phyloP scores from a whole-genome alignment of 768 basidiomycete species.

The Rhizopogon sp. region DNA sequence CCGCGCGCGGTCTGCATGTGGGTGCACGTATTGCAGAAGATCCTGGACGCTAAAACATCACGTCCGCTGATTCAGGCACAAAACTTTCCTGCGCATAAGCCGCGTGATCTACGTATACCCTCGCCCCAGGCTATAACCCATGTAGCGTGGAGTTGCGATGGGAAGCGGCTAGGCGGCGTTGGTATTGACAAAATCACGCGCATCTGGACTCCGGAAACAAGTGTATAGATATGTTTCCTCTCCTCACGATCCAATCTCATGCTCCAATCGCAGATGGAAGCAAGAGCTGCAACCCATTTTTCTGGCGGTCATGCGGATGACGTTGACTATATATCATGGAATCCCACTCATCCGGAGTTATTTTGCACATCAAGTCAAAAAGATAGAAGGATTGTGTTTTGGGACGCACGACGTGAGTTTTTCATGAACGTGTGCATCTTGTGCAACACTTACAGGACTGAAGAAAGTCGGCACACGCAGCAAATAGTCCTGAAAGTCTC shows the following conservation, averaged over 20 bases:
- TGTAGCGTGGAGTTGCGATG: constrained; percentile 83
- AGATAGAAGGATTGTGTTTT: constrained; percentile 72
- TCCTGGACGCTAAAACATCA: constrained; percentile 6
- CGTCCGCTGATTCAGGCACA: constrained; percentile 47
- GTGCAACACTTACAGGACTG: constrained; percentile 6
- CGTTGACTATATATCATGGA: constrained; percentile 82
- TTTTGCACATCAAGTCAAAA: constrained; percentile 78
- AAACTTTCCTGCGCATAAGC: constrained; percentile 75
- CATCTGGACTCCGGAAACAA: constrained; percentile 77
- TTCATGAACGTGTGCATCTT: neutral
- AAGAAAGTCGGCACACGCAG: constrained; percentile 70
- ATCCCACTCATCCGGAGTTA: constrained; percentile 78
- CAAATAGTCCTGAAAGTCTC: constrained; percentile 52
- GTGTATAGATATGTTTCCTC: constrained; percentile 40
- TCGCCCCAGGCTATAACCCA: constrained; percentile 65
- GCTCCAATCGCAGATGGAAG: constrained; percentile 52
- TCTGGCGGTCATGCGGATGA: constrained; percentile 74
- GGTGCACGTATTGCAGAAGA: constrained; percentile 2
- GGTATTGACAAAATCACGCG: constrained; percentile 76
- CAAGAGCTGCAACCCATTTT: constrained; percentile 57
- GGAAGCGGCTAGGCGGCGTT: constrained; percentile 74
- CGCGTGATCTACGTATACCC: constrained; percentile 65
- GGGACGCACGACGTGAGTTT: constrained; percentile 76
- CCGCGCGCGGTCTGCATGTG: constrained; percentile 72
- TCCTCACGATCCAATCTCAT: neutral